These are phyloP conservation scores for Ganoderma meredithae DNA, from an alignment of 1,284 basidiomycete species.

Conservation along the genomic window DNA sequence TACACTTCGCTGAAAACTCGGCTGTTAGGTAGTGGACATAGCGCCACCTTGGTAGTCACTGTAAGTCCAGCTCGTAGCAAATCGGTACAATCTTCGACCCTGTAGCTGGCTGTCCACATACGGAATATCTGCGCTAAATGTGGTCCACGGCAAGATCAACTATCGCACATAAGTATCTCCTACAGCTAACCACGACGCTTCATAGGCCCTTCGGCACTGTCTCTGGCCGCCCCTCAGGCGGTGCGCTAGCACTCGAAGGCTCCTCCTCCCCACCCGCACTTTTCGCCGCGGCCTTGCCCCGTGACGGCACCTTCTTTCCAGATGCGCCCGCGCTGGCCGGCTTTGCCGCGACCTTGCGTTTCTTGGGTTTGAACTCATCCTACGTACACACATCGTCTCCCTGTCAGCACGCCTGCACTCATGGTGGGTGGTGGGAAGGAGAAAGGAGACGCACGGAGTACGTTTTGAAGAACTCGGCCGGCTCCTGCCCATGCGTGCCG, in stretches of 20 bases:
- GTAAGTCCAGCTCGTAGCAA: too few relatives aligned
- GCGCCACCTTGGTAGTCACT: too few relatives aligned
- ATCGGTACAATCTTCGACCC: background rate
- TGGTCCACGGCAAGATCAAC: background rate
- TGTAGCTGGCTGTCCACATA: too few relatives aligned
- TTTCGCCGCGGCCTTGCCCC: background rate
- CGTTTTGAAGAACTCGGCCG: constrained; percentile 37
- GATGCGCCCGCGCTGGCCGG: background rate
- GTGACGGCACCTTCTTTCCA: background rate
- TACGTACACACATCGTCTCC: background rate
- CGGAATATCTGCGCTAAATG: too few relatives aligned
- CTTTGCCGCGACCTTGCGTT: background rate
- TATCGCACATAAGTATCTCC: background rate
- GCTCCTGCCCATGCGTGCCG: constrained; percentile 32
- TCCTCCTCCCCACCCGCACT: background rate
- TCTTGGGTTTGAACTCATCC: constrained; percentile 4
- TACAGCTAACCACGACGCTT: background rate
- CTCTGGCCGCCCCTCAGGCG: background rate
- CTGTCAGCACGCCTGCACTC: too few relatives aligned
- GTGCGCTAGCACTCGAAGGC: background rate
- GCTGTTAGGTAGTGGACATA: too few relatives aligned
- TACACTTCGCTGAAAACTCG: too few relatives aligned
- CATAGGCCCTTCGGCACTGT: background rate
- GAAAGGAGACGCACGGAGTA: constrained; percentile 30
- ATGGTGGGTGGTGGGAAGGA: too few relatives aligned